Evolutionary conservation across 441 rosid genomes (phyloP), one percentile per base, ranked within the genome.

Genomic region (Populus hybrid): DNA sequence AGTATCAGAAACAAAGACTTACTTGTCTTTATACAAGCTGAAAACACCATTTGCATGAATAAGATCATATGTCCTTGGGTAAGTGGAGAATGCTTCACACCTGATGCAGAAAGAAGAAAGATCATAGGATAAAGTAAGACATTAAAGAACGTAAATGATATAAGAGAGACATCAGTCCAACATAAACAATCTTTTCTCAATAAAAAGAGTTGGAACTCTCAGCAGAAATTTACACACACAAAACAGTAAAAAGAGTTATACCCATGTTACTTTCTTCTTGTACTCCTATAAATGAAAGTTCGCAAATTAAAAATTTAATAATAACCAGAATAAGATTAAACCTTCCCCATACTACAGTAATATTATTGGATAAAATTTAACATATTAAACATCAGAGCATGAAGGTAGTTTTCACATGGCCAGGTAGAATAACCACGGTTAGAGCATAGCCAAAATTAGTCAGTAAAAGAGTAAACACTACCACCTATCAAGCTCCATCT

Each of bases 31-130:
- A 78, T 93, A 92, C 92, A 92, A 78, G 86, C 97, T 89, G 83
- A 95, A 94, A 65, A 95, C 75, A 68, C 90, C 93, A 82, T 69
- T 90, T 71, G 99, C 98, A 42, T 95, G 99, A 77, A 95, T 90
- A 70, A 95, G 84, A 81, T 95, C 99, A 26, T 91, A 92, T 29
- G 97, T 90, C 83, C 98, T 95, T 28, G 99, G 99, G 79, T 95
- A 95, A 35, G 98, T 91, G 45, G 98, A 93, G 87, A 95, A 95
- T 36, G 94, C 96, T 87, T 93, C 99, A 76, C 99, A 93, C 99
- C 98, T 95, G 87, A 45, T 79, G 78, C 64, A 26, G 72, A 72
- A 21, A 6, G 29, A 40, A 31, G 66, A 31, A 38, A 72, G 50
- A 40, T 29, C n/a, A 68, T 31, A 38, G 50, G 69, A 56, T 78